Base-by-base conservation (phyloP, 1,139 yeast genomes). In the Arxiozyma heterogenica region DNA sequence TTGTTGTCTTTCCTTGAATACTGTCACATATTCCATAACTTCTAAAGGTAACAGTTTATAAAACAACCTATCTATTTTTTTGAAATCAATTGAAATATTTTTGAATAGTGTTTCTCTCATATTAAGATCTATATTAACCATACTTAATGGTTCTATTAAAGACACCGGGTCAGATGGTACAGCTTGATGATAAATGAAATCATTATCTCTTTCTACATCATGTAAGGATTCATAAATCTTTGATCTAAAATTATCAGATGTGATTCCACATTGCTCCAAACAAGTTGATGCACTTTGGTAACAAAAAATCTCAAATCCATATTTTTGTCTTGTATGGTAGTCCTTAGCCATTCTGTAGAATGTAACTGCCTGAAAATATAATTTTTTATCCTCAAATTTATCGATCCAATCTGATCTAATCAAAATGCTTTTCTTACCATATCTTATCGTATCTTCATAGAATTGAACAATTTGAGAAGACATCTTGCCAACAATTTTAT, bases 171-270 rank as follows among this genome's bases (percentile, higher is more conserved):
- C 73, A 0, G 68, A 59, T 3, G 95, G 95, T 0, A 89, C 82
- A 0, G 74, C 70, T 58, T 85, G 83, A 49, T 86, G 69, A 67
- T 88, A 88, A 5, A 90, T 82, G 62, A 89, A 73, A 63, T 88
- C 93, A 64, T 90, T 90, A 59, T 90, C 96, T 61, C 82, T 78
- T 60, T 86, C 90, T 0, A 91, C 81, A 1, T 78, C 72, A 18
- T 73, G 69, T n/a, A 84, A 66, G 1, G 77, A 73, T 0, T 74
- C 74, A 5, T 69, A 64, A 0, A 86, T 74, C 6, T 76, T 75
- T 1, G 67, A 68, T 1, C 68, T 60, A 22, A 85, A 75, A 8
- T 47, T 81, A 25, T 68, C 66, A 8, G 80, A 66, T 58, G 82
- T 86, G 20, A 72, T 45, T 2, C 39, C 30, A 69, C 56, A 55